Evolutionary conservation across 805 yeast species (phyloP).

Genomic region (Nakazawaea ernobii): DNA sequence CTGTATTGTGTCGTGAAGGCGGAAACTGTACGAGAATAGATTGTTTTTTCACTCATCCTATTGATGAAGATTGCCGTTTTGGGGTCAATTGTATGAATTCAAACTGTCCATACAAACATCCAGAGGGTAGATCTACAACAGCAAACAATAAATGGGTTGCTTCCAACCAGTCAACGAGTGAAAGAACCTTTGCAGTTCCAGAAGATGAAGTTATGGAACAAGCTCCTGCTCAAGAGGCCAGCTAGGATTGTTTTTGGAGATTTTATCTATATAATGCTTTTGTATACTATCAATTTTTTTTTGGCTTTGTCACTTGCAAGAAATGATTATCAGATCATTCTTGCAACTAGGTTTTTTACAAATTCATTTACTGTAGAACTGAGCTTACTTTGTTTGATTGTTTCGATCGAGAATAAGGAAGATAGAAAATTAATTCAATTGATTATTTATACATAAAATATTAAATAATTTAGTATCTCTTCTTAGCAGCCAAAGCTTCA

Average conservation of each 20-base stretch:
- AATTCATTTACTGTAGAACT: no score
- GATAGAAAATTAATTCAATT: no score
- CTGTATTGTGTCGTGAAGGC: conserved; percentile 78
- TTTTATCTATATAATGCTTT: background rate
- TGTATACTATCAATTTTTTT: background rate
- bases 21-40: conserved; percentile 70
- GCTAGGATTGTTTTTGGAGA: background rate
- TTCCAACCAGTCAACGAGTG: conserved; percentile 36
- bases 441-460: background rate
- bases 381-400: no score
- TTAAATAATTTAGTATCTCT: conserved; percentile 55
- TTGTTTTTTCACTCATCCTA: conserved; percentile 80
- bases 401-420: no score
- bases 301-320: background rate
- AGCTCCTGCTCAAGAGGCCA: conserved; percentile 44
- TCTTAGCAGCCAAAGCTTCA: conserved; percentile 70
- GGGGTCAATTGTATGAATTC: conserved; percentile 70
- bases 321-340: background rate
- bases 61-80: conserved; percentile 73
- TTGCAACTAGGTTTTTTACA: background rate
- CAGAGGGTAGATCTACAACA: conserved; percentile 53
- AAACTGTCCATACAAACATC: conserved; percentile 72
- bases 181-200: conserved; percentile 72
- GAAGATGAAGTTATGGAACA: conserved; percentile 69
- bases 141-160: conserved; percentile 27